Base-by-base conservation (phyloP, 495 filamentous ascomycete species). In the Xylaria bambusicola region DNA sequence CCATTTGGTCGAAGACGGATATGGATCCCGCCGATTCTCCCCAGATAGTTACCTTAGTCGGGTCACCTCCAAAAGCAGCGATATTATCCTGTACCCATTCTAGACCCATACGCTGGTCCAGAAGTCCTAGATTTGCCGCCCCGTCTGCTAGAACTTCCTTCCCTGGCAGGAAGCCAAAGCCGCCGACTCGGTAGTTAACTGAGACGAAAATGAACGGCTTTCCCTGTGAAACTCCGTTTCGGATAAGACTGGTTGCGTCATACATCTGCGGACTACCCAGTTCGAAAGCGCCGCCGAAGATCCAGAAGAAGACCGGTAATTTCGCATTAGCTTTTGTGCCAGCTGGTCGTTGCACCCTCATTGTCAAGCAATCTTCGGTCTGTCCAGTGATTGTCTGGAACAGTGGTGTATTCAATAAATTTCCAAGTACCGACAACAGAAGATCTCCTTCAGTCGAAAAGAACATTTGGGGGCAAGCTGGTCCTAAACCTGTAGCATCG, bases 11-110 rank as follows among this genome's bases (percentile, higher is more conserved):
- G 42, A 85, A 81, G 18, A 91, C 87, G 6, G 86, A 89, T 60
- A 89, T 89, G 13, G 84, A 77, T 4, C 89, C 89, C 1, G 88
- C 88, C 2, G 84, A 88, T 65, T 90, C 85, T 40, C 87, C 88
- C 82, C 86, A 89, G 52, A 90, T 86, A 17, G 86, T 89, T 13
- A 90, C 88, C 58, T 80, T 82, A 17, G 73, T 66, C 3, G 86
- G 79, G 64, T 90, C 83, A 31, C 88, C 88, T 46, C 88, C 88
- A 55, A 91, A 91, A 1, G 74, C 80, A 36, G 72, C 79, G 49
- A 90, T 88, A 63, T 90, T 89, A 59, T 83, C 79, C 27, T 82
- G 77, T 0, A 89, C 79, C 80, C 84, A 88, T 61, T 86, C 79
- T 17, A 88, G 77, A 3, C 80, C 85, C 67, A 88, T 77, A 21